Base-by-base conservation (phyloP, 2,329 filamentous ascomycete species). In the Alternaria metachromatica region DNA sequence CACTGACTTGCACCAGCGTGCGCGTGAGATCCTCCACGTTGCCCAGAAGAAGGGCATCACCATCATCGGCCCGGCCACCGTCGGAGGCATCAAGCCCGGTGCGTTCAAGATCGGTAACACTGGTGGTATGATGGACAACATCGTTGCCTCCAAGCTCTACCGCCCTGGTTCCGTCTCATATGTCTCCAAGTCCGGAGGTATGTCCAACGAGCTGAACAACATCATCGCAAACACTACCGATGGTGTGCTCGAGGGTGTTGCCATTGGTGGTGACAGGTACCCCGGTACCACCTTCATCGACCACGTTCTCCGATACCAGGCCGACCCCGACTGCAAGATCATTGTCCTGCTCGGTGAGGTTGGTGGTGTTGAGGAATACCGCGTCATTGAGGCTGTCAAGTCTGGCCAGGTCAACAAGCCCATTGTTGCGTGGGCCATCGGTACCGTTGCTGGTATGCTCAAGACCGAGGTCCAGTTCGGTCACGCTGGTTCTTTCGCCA, bases 61-160 rank as follows among this genome's bases (percentile, higher is more conserved):
- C 83, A 99, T 99, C 83, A 97, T 99, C 80, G 96, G 96, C 71
- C 96, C 96, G 70, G 96, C 96, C 76, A 99, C 96, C 60, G 96
- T 99, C 68, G 96, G 96, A 89, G 96, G 96, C 79, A 98, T 99
- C 87, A 99, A 98, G 90, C 96, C 96, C 68, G 96, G 96, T 83
- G 93, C 92, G 82, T 99, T 95, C 92, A 99, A 98, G 90, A 99
- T 99, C 72, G 96, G 96, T 82, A 99, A 99, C 89, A 99, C 96
- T 78, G 96, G 96, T 89, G 96, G 96, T 84, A 99, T 99, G 96
- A 99, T 99, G 96, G 96, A 99, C 89, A 99, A 99, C 89, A 99
- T 99, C 78, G 96, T 99, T 70, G 94, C 96, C 75, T 98, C 96
- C 82, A 99, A 99, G 90, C 93, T 99, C 66, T 99, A 99, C 90